These are phyloP conservation scores for Eutrema salsugineum DNA, from an alignment of 441 rosid species.

Conservation along the genomic window DNA sequence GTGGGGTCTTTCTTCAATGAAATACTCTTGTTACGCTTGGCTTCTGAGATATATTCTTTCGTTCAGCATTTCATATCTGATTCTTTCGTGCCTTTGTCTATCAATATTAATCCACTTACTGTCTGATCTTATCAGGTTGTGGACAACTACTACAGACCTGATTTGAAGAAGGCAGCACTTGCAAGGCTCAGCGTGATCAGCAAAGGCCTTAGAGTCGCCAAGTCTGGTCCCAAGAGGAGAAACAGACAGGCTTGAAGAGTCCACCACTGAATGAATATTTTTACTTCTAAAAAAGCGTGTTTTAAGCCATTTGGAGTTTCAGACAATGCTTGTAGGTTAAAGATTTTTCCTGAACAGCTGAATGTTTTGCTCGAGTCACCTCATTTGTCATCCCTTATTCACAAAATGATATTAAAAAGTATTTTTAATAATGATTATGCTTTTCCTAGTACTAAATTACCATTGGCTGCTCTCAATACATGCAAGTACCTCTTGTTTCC, in stretches of 20 bases:
- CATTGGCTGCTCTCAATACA: too few species aligned
- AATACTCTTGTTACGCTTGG: slow-evolving; percentile 61
- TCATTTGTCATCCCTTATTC: not conserved
- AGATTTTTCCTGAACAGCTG: slow-evolving; percentile 9
- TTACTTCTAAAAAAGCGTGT: not conserved
- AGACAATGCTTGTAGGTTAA: slow-evolving; percentile 11
- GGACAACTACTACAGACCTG: slow-evolving; percentile 85
- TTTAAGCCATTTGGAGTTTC: not conserved
- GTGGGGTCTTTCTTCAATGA: slow-evolving; percentile 40
- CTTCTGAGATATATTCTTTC: slow-evolving; percentile 24
- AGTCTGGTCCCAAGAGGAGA: slow-evolving; percentile 86
- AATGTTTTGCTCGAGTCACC: not conserved
- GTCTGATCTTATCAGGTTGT: slow-evolving; percentile 44
- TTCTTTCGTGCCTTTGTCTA: not conserved
- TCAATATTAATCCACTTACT: not conserved
- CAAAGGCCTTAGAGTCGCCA: slow-evolving; percentile 72
- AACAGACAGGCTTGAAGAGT: slow-evolving; percentile 60
- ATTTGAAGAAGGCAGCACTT: slow-evolving; percentile 86
- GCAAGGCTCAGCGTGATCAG: slow-evolving; percentile 82
- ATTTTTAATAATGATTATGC: not conserved
- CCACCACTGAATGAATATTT: not conserved
- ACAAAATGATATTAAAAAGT: not conserved
- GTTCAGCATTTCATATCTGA: not conserved
- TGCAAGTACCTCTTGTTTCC: not conserved
- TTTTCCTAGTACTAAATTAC: not conserved